Conservation (phyloP, 2,329 filamentous ascomycete genomes). For the Lachnellula arida region DNA sequence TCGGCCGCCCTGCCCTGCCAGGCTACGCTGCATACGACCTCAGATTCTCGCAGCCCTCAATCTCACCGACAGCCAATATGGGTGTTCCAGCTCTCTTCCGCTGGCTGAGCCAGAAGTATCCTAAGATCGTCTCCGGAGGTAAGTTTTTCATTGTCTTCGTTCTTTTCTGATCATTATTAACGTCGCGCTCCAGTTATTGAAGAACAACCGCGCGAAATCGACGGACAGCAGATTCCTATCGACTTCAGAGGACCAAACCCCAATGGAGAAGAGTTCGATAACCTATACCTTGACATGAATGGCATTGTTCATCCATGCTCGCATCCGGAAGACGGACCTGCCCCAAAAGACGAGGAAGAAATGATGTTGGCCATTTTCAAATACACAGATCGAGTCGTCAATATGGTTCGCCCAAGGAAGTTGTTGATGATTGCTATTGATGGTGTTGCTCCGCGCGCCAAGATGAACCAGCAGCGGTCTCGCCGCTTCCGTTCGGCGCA, state of each 20-base stretch:
- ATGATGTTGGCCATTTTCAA: slow-evolving; percentile 99
- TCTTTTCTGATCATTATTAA: slow-evolving; percentile 54
- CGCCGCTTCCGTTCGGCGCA: slow-evolving; percentile 91
- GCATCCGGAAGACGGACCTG: slow-evolving; percentile 88
- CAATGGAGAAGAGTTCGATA: slow-evolving; percentile 97
- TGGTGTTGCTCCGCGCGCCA: slow-evolving; percentile 93
- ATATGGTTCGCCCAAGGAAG: slow-evolving; percentile 96
- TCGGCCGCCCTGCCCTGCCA: neutral
- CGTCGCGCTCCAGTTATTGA: slow-evolving; percentile 87
- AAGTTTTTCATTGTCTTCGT: neutral
- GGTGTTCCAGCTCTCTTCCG: slow-evolving; percentile 50
- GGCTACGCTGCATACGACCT: neutral
- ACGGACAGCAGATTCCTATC: slow-evolving; percentile 79
- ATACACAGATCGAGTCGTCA: slow-evolving; percentile 97
- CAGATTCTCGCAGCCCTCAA: neutral
- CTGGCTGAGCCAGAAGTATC: slow-evolving; percentile 98
- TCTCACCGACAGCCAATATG: slow-evolving; percentile 17
- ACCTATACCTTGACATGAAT: slow-evolving; percentile 98
- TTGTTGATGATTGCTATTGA: slow-evolving; percentile 97
- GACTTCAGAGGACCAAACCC: slow-evolving; percentile 84
- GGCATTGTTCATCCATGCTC: slow-evolving; percentile 99
- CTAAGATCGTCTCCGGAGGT: slow-evolving; percentile 68
- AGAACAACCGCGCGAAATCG: slow-evolving; percentile 74
- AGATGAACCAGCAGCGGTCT: slow-evolving; percentile 99
- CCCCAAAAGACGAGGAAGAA: slow-evolving; percentile 91